These are phyloP conservation scores for Colletotrichum orbiculare DNA, from an alignment of 2,329 filamentous ascomycete genomes.

Conservation along the genomic window DNA sequence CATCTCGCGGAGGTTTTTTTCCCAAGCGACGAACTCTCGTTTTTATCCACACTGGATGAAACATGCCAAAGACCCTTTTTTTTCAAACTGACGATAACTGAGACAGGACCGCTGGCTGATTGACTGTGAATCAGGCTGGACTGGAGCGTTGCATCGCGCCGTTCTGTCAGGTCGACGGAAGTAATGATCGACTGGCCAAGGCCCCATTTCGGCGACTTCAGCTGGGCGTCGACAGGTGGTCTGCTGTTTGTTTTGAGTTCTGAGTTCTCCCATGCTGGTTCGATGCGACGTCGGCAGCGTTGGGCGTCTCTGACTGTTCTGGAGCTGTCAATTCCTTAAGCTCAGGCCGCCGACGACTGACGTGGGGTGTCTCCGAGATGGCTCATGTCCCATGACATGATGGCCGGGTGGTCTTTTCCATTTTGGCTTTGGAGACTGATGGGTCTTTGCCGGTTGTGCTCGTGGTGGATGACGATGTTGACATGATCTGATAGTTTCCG, in stretches of 20 bases:
- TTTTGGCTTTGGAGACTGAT: too few relatives aligned
- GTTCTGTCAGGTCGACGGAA: conserved; percentile 5
- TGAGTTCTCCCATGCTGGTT: too few relatives aligned
- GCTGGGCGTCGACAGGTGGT: not conserved
- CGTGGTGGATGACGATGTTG: too few relatives aligned
- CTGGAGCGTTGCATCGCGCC: conserved; percentile 26
- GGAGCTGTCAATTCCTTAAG: too few relatives aligned
- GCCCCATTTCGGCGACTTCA: not conserved
- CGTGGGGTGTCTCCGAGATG: too few relatives aligned
- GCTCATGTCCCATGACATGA: too few relatives aligned
- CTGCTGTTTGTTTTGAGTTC: not conserved
- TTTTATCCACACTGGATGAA: conserved; percentile 13
- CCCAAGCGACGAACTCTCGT: not conserved
- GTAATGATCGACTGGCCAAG: conserved; percentile 19
- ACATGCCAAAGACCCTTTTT: conserved; percentile 18
- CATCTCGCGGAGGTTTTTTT: conserved; percentile 12
- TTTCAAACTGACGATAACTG: not conserved
- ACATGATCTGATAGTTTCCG: too few relatives aligned
- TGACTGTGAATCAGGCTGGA: conserved; percentile 10
- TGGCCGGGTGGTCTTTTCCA: too few relatives aligned
- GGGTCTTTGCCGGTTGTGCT: too few relatives aligned
- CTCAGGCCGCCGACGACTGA: too few relatives aligned
- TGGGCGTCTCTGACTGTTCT: too few relatives aligned
- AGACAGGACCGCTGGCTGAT: not conserved
- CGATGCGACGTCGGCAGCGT: too few relatives aligned